Percentiles rank a stretch among this genome's conserved stretches.
phyloP scores from a whole-genome alignment of 257 asterid species.

The Petunia secreta region DNA sequence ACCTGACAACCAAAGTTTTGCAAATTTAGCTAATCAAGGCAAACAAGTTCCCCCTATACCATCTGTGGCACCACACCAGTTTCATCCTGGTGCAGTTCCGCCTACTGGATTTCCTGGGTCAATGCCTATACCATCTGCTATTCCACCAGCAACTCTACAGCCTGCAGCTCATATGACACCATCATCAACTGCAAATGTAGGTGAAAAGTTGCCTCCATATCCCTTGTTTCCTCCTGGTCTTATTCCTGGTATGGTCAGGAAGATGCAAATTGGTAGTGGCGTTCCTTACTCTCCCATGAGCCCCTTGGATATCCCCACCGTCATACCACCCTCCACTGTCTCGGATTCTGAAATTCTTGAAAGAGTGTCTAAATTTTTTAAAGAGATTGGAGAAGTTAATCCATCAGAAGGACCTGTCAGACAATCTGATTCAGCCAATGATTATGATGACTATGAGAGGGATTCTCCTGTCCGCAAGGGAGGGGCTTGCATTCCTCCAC shows the following conservation, averaged over 20 bases:
- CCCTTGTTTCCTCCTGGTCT: slow-evolving; percentile 97
- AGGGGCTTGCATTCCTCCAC: slow-evolving; percentile 96
- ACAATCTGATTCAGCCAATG: slow-evolving; percentile 55
- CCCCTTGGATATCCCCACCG: slow-evolving; percentile 93
- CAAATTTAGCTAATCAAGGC: slow-evolving; percentile 57
- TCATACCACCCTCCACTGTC: slow-evolving; percentile 81
- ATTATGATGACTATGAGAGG: slow-evolving; percentile 72
- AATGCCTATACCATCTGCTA: slow-evolving; percentile 50
- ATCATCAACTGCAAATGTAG: slow-evolving; percentile 39
- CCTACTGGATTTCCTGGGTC: slow-evolving; percentile 53
- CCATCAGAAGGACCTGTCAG: slow-evolving; percentile 91
- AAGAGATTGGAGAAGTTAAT: slow-evolving; percentile 88
- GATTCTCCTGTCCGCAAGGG: slow-evolving; percentile 72
- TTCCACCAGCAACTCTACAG: slow-evolving; percentile 58
- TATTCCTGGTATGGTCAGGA: slow-evolving; percentile 96
- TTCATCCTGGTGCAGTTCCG: slow-evolving; percentile 61
- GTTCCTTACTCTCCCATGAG: slow-evolving; percentile 97
- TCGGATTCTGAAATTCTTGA: slow-evolving; percentile 83
- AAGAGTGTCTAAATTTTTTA: slow-evolving; percentile 85
- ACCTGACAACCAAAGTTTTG: slow-evolving; percentile 51
- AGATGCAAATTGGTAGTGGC: slow-evolving; percentile 99
- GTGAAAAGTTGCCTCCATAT: slow-evolving; percentile 80
- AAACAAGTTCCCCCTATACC: slow-evolving; percentile 60
- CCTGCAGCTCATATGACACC: slow-evolving; percentile 43
- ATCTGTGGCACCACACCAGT: slow-evolving; percentile 60